Evolutionary conservation across 306 rosid species (phyloP), one percentile per base, ranked within the genome.

Genomic region (Quercus dentata): DNA sequence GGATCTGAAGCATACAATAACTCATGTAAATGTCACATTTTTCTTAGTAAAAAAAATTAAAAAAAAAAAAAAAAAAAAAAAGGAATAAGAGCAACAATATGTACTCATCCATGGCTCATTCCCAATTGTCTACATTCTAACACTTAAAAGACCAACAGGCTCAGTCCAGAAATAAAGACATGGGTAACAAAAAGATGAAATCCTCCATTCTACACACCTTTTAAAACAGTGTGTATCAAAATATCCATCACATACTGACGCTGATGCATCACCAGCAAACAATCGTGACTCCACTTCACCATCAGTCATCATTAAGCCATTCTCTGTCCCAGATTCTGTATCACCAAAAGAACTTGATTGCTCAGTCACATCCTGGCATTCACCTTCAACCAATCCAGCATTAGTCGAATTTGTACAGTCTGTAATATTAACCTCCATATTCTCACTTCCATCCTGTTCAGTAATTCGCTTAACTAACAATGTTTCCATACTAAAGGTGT

Each of bases 301-400:
- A n/a, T 80, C 94, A 75, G 85, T 86, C 27, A 84, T 76, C 61
- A 70, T 21, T 10, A 31, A 71, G 65, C 72, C 87, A 69, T 85
- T 81, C 77, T 90, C 91, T 14, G 82, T 14, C 67, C 81, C 86
- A 12, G 92, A 90, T 57, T 78, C 78, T 28, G 98, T 88, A 78
- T 86, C 83, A 21, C 86, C 94, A 72, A 94, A 94, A 44, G 98
- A 94, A 81, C 97, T 94, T 4, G 91, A 94, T 81, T 63, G 46
- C 80, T 89, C 92, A 20, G 89, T 77, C 35, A 19, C 86, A 84
- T 85, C 91, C 28, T 33, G 78, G 59, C 80, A 17, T 56, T 79
- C 84, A 80, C 65, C 82, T 74, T 81, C 81, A 80, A 59, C 76
- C 23, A 41, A 73, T 65, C 65, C 85, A 78, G 76, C 80, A 55